Conservation (phyloP, 176 grass and related monocot species). For the Panicum miliaceum region DNA sequence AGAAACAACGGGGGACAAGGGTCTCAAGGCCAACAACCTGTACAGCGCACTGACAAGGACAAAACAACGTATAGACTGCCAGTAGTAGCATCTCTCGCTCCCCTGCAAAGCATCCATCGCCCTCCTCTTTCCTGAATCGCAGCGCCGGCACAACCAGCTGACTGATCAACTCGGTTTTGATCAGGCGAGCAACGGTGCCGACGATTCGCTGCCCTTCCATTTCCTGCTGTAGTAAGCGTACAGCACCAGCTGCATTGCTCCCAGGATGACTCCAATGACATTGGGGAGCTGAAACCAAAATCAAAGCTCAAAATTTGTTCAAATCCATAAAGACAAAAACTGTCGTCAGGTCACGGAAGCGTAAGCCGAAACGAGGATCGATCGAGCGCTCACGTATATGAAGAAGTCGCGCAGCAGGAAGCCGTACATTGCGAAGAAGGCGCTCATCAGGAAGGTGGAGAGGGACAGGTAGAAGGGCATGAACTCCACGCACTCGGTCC, state of each 20-base stretch:
- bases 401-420: conserved; percentile 67
- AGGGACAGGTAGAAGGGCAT: conserved; percentile 95
- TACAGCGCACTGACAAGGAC: neutral
- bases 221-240: conserved; percentile 72
- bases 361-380: neutral
- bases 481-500: conserved; percentile 84
- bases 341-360: neutral
- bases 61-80: neutral
- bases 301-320: neutral
- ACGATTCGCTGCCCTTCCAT: conserved; percentile 44
- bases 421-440: conserved; percentile 68
- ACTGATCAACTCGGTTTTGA: neutral
- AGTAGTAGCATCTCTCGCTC: neutral
- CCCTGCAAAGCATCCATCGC: neutral
- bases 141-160: neutral
- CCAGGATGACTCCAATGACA: conserved; percentile 70
- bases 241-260: conserved; percentile 59
- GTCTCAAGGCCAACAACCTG: neutral
- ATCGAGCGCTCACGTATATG: conserved; percentile 66
- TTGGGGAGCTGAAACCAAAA: conserved; percentile 68
- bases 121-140: neutral
- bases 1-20: neutral
- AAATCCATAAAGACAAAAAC: neutral
- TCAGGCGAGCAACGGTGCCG: conserved; percentile 53
- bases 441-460: conserved; percentile 68